These are phyloP conservation scores for Aspergillus sp. DNA, from an alignment of 2,329 filamentous ascomycete genomes.

Conservation along the genomic window DNA sequence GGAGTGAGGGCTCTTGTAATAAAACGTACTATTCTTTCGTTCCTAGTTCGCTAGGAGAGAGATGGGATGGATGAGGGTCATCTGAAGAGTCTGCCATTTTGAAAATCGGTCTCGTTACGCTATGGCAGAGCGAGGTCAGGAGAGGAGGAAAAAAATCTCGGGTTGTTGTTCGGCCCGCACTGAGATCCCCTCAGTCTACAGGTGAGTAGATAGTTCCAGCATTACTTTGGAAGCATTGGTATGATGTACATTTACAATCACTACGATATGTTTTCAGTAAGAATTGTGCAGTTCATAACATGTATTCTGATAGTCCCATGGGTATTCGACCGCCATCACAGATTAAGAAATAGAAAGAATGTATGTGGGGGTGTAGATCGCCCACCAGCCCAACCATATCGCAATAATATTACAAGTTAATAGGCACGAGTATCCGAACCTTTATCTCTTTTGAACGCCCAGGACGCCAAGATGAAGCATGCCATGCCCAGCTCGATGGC, in stretches of 20 bases:
- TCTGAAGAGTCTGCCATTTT: slow-evolving; percentile 27
- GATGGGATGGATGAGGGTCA: slow-evolving; percentile 60
- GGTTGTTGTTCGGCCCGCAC: slow-evolving; percentile 12
- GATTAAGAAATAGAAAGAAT: slow-evolving; percentile 22
- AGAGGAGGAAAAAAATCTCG: slow-evolving; percentile 10
- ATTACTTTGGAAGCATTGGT: too few relatives aligned
- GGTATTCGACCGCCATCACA: slow-evolving; percentile 27
- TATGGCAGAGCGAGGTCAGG: background rate
- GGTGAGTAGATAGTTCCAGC: background rate
- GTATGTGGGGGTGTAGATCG: slow-evolving; percentile 9
- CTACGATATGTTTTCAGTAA: background rate
- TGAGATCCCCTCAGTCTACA: background rate
- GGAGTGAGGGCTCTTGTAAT: background rate
- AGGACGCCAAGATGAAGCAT: slow-evolving; percentile 33
- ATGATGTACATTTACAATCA: background rate
- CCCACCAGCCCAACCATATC: slow-evolving; percentile 11
- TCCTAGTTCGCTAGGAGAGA: slow-evolving; percentile 79
- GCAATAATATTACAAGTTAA: slow-evolving; percentile 44
- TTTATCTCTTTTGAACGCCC: slow-evolving; percentile 33
- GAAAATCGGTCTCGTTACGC: background rate
- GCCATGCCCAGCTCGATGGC: slow-evolving; percentile 15
- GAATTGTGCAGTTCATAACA: background rate
- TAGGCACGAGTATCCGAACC: slow-evolving; percentile 26
- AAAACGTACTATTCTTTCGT: slow-evolving; percentile 80
- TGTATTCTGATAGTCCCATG: slow-evolving; percentile 21